phyloP scores from a whole-genome alignment of 345 rosid species.

The Syzygium jambos region DNA sequence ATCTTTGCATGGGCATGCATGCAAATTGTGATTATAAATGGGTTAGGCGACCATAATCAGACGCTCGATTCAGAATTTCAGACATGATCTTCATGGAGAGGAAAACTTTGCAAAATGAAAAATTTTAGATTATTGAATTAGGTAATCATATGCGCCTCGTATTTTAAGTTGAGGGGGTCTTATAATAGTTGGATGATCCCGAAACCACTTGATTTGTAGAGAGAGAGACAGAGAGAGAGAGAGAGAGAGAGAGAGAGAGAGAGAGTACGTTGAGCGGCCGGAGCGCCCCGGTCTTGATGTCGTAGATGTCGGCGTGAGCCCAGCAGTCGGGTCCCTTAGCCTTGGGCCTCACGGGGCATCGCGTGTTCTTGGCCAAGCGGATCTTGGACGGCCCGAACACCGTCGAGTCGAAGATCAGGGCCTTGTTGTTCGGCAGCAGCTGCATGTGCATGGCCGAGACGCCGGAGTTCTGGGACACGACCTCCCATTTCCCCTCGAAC shows the following conservation, averaged over 20 bases:
- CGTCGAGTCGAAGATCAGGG: conserved; percentile 68
- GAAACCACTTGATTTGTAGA: background rate
- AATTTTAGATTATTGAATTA: too few species aligned
- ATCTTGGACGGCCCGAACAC: conserved; percentile 46
- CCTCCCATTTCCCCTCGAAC: conserved; percentile 50
- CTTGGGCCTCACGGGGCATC: conserved; percentile 25
- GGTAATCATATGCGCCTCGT: too few species aligned
- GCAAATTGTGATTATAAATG: background rate
- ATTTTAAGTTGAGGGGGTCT: too few species aligned
- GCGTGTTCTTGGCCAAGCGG: conserved; percentile 11
- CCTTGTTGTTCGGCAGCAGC: conserved; percentile 58
- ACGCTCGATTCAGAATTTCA: background rate
- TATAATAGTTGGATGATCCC: too few species aligned
- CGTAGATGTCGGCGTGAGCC: conserved; percentile 56
- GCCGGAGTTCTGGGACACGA: conserved; percentile 48
- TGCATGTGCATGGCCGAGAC: conserved; percentile 83
- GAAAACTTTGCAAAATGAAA: too few species aligned
- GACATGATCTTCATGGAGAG: background rate
- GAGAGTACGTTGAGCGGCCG: conserved; percentile 36
- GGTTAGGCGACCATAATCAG: background rate
- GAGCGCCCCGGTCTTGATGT: conserved; percentile 26
- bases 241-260: background rate
- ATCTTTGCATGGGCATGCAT: background rate
- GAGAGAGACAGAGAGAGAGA: background rate
- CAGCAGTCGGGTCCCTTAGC: conserved; percentile 40